Conservation (phyloP, 768 basidiomycete species). For the Tremella fuciformis region DNA sequence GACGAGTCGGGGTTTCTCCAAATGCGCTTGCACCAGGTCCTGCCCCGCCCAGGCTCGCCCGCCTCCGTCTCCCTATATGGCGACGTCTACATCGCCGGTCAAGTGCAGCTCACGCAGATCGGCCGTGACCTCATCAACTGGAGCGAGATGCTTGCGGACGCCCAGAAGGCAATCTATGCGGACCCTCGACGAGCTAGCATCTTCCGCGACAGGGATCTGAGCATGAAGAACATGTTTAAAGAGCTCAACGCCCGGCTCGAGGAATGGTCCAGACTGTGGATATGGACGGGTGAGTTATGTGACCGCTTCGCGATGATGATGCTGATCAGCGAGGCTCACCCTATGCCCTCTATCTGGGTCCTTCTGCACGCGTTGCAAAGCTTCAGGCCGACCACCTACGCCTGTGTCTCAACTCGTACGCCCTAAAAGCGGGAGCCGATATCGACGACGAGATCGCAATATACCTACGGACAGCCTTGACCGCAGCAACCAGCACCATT, state of each 20-base stretch:
- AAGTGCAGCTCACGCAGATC: constrained; percentile 39
- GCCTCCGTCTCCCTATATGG: constrained; percentile 26
- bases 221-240: constrained; percentile 27
- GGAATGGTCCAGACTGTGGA: constrained; percentile 38
- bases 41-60: constrained; percentile 25
- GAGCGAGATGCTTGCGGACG: constrained; percentile 31
- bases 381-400: constrained; percentile 41
- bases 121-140: constrained; percentile 36
- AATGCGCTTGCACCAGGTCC: constrained; percentile 21
- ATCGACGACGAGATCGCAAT: constrained; percentile 24
- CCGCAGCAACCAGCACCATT: constrained; percentile 36
- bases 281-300: constrained; percentile 35
- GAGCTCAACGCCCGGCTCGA: constrained; percentile 36
- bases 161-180: constrained; percentile 14
- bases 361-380: constrained; percentile 29
- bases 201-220: constrained; percentile 28
- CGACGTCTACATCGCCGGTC: constrained; percentile 40
- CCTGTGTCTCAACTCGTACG: constrained; percentile 40
- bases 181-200: constrained; percentile 26
- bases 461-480: constrained; percentile 37
- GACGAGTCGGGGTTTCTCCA: constrained; percentile 37
- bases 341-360: constrained; percentile 32
- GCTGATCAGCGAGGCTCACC: constrained; percentile 25
- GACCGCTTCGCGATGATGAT: not conserved
- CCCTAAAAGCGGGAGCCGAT: constrained; percentile 32